Conservation (phyloP, 2,329 filamentous ascomycete genomes). For the Aspergillus sp. region DNA sequence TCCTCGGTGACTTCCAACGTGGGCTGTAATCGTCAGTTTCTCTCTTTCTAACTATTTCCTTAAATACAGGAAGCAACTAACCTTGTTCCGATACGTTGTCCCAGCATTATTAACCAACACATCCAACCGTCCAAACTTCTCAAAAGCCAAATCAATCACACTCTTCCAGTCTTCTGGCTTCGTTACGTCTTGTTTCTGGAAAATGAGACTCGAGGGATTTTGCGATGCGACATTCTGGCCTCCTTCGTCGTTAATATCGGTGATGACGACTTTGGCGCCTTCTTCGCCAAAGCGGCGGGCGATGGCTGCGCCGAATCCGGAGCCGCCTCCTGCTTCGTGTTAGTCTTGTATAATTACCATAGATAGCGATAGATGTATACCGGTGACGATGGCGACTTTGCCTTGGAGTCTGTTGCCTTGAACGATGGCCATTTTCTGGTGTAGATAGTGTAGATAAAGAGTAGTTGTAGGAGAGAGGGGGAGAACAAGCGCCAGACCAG, state of each 20-base stretch:
- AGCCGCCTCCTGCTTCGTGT: constrained; percentile 29
- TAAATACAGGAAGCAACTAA: constrained; percentile 6
- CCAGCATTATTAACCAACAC: constrained; percentile 45
- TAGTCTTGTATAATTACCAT: background rate
- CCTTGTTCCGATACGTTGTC: constrained; percentile 36
- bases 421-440: constrained; percentile 3
- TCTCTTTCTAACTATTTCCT: background rate
- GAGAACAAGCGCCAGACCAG: too few species aligned
- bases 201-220: constrained; percentile 23
- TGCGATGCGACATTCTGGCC: constrained; percentile 26
- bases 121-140: constrained; percentile 32
- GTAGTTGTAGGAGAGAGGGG: too few species aligned
- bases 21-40: constrained; percentile 18
- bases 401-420: constrained; percentile 31
- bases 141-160: constrained; percentile 23
- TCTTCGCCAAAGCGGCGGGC: constrained; percentile 34
- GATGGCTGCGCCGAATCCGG: constrained; percentile 39
- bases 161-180: constrained; percentile 27
- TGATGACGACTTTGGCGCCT: constrained; percentile 36
- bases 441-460: too few species aligned
- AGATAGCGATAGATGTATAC: constrained; percentile 16
- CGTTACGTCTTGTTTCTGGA: constrained; percentile 31
- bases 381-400: constrained; percentile 42
- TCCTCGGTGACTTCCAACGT: constrained; percentile 37
- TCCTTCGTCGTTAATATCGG: constrained; percentile 35